Evolutionary conservation across 1,284 basidiomycete genomes (phyloP), one percentile per base, ranked within the genome.

Genomic region (Lignosus rhinocerotis): DNA sequence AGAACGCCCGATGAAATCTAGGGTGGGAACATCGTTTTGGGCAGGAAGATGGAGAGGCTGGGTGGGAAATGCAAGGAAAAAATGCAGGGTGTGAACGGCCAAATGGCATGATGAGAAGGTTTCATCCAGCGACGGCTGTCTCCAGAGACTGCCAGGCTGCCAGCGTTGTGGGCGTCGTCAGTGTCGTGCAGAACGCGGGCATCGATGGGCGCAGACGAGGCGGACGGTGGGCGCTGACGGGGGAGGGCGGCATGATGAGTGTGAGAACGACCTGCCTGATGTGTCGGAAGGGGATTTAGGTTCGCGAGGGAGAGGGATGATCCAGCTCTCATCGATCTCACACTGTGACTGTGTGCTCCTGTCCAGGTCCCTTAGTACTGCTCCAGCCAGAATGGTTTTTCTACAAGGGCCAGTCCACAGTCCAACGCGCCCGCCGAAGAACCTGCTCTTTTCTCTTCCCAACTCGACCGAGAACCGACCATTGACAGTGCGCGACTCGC

Each of bases 251-350:
- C 54, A 41, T 51, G 31, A 32, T 7, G 54, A 54, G 55, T 54
- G 62, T 64, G 62, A 39, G 62, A 64, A 55, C 38, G 58, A 64
- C 55, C 55, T 64, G 58, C 62, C 62, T 48, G 55, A 61, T 57
- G 17, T 7, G 54, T 8, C n/a, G 6, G 41, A 10, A 6, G 32
- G 56, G 31, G 38, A 55, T 58, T 42, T 49, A 55, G 52, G 53
- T 31, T 49, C 42, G 50, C 25, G 25, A 30, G 49, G 43, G 49
- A 41, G 12, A 30, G 41, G 5, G 48, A 43, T 48, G 43, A 59
- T 42, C 25, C 47, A 8, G 51, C 47, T 30, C 49, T 30, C 49
- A 55, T 58, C 54, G 60, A 53, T 59, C 42, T 50, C 25, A 14
- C 19, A 21, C 32, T 32, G 38, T 38, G 21, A 14, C 38, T 32